phyloP scores from a whole-genome alignment of 1,139 yeast genomes.

The Pichia norvegensis region DNA sequence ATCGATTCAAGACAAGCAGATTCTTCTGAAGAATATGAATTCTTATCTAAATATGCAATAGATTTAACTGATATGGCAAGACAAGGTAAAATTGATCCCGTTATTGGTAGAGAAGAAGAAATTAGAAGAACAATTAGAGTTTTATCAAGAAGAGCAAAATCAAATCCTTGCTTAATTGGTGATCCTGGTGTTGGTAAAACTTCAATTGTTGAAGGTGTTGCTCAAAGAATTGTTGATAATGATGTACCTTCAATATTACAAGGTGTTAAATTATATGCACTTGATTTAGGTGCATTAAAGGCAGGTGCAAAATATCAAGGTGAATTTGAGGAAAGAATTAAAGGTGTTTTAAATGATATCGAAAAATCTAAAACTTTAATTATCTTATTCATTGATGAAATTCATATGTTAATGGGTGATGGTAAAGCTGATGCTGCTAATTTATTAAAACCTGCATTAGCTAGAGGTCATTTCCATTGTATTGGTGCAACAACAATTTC shows the following conservation, averaged over 20 bases:
- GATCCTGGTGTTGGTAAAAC: constrained; percentile 99
- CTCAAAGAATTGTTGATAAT: constrained; percentile 90
- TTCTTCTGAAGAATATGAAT: constrained; percentile 76
- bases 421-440: constrained; percentile 94
- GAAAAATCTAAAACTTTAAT: constrained; percentile 83
- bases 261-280: constrained; percentile 70
- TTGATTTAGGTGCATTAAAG: constrained; percentile 90
- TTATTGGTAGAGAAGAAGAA: constrained; percentile 97
- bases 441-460: constrained; percentile 91
- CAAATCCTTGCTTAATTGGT: constrained; percentile 94
- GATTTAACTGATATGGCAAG: constrained; percentile 90
- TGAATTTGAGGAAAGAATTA: constrained; percentile 95
- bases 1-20: constrained; percentile 95
- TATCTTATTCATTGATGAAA: constrained; percentile 84
- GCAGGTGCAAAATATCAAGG: constrained; percentile 99
- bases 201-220: constrained; percentile 96
- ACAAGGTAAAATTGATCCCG: constrained; percentile 94
- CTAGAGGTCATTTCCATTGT: constrained; percentile 93
- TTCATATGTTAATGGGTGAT: constrained; percentile 97
- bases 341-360: constrained; percentile 90
- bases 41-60: constrained; percentile 78
- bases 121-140: constrained; percentile 92
- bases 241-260: constrained; percentile 89
- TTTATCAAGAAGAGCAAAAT: constrained; percentile 89
- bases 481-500: constrained; percentile 97